These are phyloP conservation scores for Trichoderma asperelloides DNA, from an alignment of 495 filamentous ascomycete species.

Conservation along the genomic window DNA sequence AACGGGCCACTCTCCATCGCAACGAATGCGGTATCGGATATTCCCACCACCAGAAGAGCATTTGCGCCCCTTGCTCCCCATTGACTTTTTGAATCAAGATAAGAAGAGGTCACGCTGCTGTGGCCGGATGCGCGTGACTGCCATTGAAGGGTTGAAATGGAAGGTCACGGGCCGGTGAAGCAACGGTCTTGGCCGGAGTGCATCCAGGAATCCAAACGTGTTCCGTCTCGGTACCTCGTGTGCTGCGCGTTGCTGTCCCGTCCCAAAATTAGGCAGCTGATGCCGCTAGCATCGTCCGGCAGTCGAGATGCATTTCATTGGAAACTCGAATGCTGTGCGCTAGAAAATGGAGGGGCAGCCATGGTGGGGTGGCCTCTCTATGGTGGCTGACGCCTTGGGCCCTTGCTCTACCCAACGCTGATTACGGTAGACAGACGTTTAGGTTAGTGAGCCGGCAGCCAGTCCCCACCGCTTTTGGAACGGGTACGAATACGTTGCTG, in stretches of 20 bases:
- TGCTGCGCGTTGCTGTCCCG: neutral
- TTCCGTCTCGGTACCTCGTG: neutral
- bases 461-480: neutral
- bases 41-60: neutral
- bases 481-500: constrained; percentile 7
- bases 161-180: no score
- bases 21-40: neutral
- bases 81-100: no score
- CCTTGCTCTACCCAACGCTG: neutral
- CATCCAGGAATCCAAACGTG: no score
- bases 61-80: no score
- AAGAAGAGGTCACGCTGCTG: no score
- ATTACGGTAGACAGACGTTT: neutral
- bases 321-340: neutral
- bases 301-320: neutral
- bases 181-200: no score
- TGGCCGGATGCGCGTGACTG: no score
- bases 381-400: constrained; percentile 2
- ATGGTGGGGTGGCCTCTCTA: neutral
- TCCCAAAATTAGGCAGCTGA: neutral
- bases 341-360: neutral
- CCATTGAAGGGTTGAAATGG: no score
- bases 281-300: constrained; percentile 3
- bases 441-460: neutral
- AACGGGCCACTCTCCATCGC: neutral